phyloP scores from a whole-genome alignment of 495 filamentous ascomycete genomes.

The Hypoxylon fuscum region DNA sequence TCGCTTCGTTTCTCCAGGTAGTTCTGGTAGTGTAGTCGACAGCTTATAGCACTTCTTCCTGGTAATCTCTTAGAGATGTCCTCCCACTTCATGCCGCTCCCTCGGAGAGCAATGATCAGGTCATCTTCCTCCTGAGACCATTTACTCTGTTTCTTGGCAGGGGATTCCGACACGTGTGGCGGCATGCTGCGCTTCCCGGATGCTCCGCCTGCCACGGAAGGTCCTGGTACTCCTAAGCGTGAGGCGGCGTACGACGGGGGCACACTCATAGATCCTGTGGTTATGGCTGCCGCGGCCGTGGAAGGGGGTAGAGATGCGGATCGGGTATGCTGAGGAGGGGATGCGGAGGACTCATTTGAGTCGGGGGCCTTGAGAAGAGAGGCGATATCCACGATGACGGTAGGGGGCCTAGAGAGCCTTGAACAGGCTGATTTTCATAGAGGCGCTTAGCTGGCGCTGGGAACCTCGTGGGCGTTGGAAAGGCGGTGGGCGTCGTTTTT shows the following conservation, averaged over 20 bases:
- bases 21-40: constrained; percentile 95
- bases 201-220: constrained; percentile 17
- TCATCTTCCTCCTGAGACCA: constrained; percentile 94
- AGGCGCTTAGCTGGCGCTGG: constrained; percentile 34
- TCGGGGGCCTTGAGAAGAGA: constrained; percentile 79
- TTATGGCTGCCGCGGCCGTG: constrained; percentile 43
- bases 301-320: constrained; percentile 59
- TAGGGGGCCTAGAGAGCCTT: constrained; percentile 50
- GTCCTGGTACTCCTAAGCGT: constrained; percentile 28
- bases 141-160: constrained; percentile 94
- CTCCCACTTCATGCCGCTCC: constrained; percentile 96
- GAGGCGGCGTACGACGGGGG: constrained; percentile 33
- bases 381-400: constrained; percentile 90
- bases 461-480: constrained; percentile 24
- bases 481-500: constrained; percentile 11
- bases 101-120: constrained; percentile 86
- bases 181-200: constrained; percentile 57
- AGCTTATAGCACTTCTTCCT: constrained; percentile 90
- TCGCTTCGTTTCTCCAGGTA: constrained; percentile 89
- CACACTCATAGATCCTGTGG: constrained; percentile 22
- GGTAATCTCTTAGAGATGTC: constrained; percentile 92
- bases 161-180: constrained; percentile 71
- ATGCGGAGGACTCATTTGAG: constrained; percentile 78
- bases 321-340: constrained; percentile 61
- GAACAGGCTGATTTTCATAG: constrained; percentile 42